Percentiles rank a stretch among this genome's conserved stretches.
Evolutionary conservation across 176 grass and related monocot species (phyloP).

Genomic region (Carex pumila): DNA sequence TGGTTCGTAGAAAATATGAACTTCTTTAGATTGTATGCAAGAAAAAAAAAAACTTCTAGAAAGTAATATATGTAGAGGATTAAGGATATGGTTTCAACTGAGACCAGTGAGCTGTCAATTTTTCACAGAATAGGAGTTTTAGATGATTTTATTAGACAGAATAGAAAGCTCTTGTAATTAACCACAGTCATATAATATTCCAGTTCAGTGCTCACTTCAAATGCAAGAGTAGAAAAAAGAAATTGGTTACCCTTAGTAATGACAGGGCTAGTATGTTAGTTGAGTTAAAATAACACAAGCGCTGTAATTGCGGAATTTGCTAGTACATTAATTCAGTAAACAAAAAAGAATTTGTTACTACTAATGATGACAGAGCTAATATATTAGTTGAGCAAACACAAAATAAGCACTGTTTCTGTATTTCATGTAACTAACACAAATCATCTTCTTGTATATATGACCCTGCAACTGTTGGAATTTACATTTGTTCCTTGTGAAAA

Average conservation of each 20-base stretch:
- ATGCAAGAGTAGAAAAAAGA: neutral
- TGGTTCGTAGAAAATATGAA: neutral
- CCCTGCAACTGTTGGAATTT: neutral
- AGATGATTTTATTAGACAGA: neutral
- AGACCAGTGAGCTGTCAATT: neutral
- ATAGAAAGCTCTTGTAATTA: neutral
- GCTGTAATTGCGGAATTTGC: neutral
- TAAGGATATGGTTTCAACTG: neutral
- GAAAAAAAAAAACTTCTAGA: neutral
- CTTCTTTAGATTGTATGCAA: neutral
- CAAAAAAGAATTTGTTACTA: neutral
- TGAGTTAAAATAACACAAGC: neutral
- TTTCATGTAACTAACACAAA: neutral
- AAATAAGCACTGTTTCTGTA: neutral
- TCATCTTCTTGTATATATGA: neutral
- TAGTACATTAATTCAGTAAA: neutral
- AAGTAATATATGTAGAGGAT: neutral
- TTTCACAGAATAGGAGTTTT: neutral
- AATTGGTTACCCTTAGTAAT: neutral
- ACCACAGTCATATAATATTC: neutral
- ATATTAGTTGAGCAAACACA: neutral
- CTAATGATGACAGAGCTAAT: neutral
- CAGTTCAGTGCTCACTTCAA: neutral
- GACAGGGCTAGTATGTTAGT: neutral
- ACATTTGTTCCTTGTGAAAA: neutral